Conservation (phyloP, 75 land plant species). For the Larix kaempferi region DNA sequence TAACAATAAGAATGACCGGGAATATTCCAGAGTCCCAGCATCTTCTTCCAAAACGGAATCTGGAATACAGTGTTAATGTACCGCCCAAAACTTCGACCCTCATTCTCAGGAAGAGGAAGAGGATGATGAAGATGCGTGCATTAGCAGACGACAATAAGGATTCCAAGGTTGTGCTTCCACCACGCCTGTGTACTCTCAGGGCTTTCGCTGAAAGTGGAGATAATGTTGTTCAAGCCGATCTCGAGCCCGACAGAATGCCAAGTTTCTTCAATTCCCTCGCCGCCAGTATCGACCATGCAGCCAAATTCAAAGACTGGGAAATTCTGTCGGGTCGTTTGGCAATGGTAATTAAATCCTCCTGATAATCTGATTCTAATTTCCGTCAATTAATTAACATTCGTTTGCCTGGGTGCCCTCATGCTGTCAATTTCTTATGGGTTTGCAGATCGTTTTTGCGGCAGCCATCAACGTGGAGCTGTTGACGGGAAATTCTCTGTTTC, state of each 20-base stretch:
- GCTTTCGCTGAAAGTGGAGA: slow-evolving; percentile 53
- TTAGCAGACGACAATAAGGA: background rate
- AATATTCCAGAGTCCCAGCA: too few relatives aligned
- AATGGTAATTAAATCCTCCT: slow-evolving; percentile 35
- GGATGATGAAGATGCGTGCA: too few relatives aligned
- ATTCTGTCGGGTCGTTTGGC: slow-evolving; percentile 82
- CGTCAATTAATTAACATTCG: too few relatives aligned
- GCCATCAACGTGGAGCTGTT: slow-evolving; percentile 56
- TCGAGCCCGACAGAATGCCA: slow-evolving; percentile 20
- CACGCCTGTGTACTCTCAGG: slow-evolving; percentile 68
- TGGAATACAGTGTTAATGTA: too few relatives aligned
- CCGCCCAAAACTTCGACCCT: too few relatives aligned
- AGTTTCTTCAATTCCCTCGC: slow-evolving; percentile 65
- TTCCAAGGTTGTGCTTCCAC: slow-evolving; percentile 58
- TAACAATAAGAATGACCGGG: too few relatives aligned
- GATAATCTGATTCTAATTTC: too few relatives aligned
- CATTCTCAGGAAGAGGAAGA: too few relatives aligned
- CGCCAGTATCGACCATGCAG: slow-evolving; percentile 62
- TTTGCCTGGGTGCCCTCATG: background rate
- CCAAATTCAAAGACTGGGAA: slow-evolving; percentile 65
- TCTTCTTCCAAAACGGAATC: too few relatives aligned
- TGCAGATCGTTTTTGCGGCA: slow-evolving; percentile 66
- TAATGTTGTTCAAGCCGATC: slow-evolving; percentile 22
- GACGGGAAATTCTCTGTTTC: slow-evolving; percentile 78
- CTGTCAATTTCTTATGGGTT: background rate